These are phyloP conservation scores for Oryza meyeriana DNA, from an alignment of 176 grass and related monocot genomes.

Conservation along the genomic window DNA sequence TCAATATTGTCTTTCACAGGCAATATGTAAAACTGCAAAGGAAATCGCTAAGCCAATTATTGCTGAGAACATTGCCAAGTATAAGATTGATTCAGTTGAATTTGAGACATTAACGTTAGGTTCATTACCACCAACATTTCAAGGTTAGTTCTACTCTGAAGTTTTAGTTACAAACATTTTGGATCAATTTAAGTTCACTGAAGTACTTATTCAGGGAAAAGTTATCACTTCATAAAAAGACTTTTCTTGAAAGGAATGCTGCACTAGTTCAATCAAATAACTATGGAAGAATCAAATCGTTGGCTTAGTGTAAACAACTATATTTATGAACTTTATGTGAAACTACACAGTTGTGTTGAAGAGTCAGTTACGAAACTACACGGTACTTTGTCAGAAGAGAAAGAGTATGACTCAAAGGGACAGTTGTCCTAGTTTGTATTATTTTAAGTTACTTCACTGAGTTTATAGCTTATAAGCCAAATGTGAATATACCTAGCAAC, in stretches of 20 bases:
- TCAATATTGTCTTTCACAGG: conserved; percentile 40
- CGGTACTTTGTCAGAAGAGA: background rate
- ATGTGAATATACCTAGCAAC: background rate
- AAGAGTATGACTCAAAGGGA: background rate
- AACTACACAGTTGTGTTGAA: background rate
- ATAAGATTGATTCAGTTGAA: conserved; percentile 85
- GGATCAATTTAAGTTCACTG: background rate
- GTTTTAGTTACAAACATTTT: conserved; percentile 12
- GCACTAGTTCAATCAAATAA: background rate
- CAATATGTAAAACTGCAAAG: conserved; percentile 74
- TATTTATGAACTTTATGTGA: background rate
- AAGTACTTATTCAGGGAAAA: background rate
- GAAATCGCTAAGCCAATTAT: conserved; percentile 84
- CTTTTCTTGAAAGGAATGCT: background rate
- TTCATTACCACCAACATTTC: conserved; percentile 70
- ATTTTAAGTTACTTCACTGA: background rate
- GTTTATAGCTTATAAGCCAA: background rate
- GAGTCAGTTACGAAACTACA: background rate
- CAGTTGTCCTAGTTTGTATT: background rate
- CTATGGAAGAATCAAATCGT: background rate
- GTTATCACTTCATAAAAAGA: background rate
- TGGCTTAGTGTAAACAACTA: background rate
- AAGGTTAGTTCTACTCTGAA: conserved; percentile 46
- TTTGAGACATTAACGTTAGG: conserved; percentile 82
- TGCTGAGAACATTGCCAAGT: conserved; percentile 75